Base-by-base conservation (phyloP, 2,329 filamentous ascomycete species). In the Emericellopsis cladophorae region DNA sequence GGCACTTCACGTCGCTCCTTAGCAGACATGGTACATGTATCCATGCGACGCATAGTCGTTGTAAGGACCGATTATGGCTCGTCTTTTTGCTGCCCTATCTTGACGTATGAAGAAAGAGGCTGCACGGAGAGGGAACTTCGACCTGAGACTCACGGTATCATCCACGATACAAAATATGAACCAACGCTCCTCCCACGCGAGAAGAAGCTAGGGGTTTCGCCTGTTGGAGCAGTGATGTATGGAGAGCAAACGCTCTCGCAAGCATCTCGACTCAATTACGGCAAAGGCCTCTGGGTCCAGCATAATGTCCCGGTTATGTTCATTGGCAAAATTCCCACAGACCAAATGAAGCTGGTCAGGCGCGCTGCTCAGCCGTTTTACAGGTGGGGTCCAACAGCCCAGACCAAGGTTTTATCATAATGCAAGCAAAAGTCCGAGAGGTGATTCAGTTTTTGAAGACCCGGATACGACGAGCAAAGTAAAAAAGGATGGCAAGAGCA, bases 271-370 rank as follows among this genome's bases (percentile, higher is more conserved):
- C 64, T 76, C 47, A 76, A 77, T 54, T 77, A 76, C 52, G 67
- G 69, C 5, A 76, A 76, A 46, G 56, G 72, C 7, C 61, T 66
- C 23, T 73, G 70, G 4, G 60, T 78, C 22, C 71, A 76, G 52
- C 74, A 77, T 55, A 77, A 78, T 48, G 58, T 68, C 48, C 66
- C 62, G 36, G 70, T 77, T 14, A 62, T 68, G 47, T 75, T 77
- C 48, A 68, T 78, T 40, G 74, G 74, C 15, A 50, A 54, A 5
- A 59, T 77, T 14, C 7, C n/a, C 22, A 29, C 18, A 10, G 35
- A 44, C 0, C 61, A 73, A 48, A 65, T 63, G 46, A 49, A 64
- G 0, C 55, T 55, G 9, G 64, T 74, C 24, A 59, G 61, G 15
- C 3, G 18, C 18, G 18, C 18, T 21, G 18, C 5, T 21, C 18